Percentiles rank a stretch among this genome's conserved stretches.
Conservation (phyloP, 768 basidiomycete genomes). For the Steccherinum ochraceum region DNA sequence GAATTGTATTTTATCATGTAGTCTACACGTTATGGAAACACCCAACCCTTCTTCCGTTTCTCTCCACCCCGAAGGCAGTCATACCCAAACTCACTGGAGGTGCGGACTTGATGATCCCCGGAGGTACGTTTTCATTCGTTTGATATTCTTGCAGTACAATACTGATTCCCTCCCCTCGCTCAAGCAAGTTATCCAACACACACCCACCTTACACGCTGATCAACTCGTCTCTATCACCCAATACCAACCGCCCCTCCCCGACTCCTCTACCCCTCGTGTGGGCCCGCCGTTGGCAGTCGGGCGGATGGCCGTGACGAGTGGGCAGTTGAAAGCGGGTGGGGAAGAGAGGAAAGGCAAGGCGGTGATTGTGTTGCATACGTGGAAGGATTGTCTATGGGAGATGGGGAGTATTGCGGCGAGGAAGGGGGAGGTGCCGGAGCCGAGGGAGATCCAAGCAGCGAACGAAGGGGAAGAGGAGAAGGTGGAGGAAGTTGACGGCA, state of each 20-base stretch:
- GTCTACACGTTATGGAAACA: slow-evolving; percentile 80
- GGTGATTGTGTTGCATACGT: slow-evolving; percentile 64
- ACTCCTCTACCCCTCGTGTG: slow-evolving; percentile 12
- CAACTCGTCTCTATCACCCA: slow-evolving; percentile 63
- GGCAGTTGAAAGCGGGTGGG: slow-evolving; percentile 14
- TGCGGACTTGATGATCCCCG: slow-evolving; percentile 88
- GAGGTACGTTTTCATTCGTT: slow-evolving; percentile 43
- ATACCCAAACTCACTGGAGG: slow-evolving; percentile 68
- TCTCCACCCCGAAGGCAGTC: slow-evolving; percentile 68
- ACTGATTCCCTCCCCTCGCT: slow-evolving; percentile 2
- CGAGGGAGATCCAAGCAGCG: slow-evolving; percentile 1
- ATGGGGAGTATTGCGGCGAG: slow-evolving; percentile 43
- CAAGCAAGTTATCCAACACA: slow-evolving; percentile 55
- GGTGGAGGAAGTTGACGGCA: slow-evolving; percentile 8
- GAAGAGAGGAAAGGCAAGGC: slow-evolving; percentile 70
- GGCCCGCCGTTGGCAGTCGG: slow-evolving; percentile 74
- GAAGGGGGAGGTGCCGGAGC: slow-evolving; percentile 51
- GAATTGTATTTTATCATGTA: slow-evolving; percentile 13
- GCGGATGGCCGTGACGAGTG: slow-evolving; percentile 51
- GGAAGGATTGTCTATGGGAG: slow-evolving; percentile 73
- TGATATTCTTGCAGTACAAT: neutral
- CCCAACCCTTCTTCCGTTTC: slow-evolving; percentile 55
- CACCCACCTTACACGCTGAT: slow-evolving; percentile 33
- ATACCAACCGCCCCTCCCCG: slow-evolving; percentile 25
- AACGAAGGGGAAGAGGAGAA: slow-evolving; percentile 11